phyloP scores from a whole-genome alignment of 2,329 filamentous ascomycete species.

The Daldinia sp. region DNA sequence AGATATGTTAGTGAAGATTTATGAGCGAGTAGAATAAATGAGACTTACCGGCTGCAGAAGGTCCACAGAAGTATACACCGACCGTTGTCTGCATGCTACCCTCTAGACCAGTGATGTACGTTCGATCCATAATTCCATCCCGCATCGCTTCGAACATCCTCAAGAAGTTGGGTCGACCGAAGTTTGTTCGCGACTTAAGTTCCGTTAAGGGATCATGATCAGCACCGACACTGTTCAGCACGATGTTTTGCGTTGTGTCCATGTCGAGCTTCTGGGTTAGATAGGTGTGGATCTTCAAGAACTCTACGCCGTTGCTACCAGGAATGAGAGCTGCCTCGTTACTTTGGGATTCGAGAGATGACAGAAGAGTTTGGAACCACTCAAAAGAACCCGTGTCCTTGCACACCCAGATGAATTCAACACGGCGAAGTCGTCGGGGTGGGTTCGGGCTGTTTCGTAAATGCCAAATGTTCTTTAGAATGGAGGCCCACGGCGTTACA shows the following conservation, averaged over 20 bases:
- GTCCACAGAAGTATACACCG: slow-evolving; percentile 98
- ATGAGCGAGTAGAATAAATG: not conserved
- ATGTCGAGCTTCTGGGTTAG: slow-evolving; percentile 93
- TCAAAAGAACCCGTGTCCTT: slow-evolving; percentile 96
- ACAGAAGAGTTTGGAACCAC: slow-evolving; percentile 97
- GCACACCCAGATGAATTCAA: slow-evolving; percentile 99
- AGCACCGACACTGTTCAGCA: slow-evolving; percentile 92
- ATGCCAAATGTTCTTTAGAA: slow-evolving; percentile 98
- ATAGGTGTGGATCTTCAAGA: slow-evolving; percentile 97
- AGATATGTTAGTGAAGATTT: slow-evolving; percentile 52
- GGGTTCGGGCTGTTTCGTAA: slow-evolving; percentile 90
- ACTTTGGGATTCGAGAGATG: slow-evolving; percentile 89
- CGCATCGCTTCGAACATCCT: slow-evolving; percentile 86
- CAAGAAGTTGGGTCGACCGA: slow-evolving; percentile 90
- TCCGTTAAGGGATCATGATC: slow-evolving; percentile 92
- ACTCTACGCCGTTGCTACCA: slow-evolving; percentile 79
- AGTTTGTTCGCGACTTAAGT: slow-evolving; percentile 89
- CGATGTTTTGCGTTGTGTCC: slow-evolving; percentile 95
- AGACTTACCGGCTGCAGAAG: slow-evolving; percentile 73
- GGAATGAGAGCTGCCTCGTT: slow-evolving; percentile 74
- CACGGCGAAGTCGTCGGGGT: slow-evolving; percentile 86
- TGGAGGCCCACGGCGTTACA: slow-evolving; percentile 87
- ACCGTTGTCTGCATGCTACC: slow-evolving; percentile 83
- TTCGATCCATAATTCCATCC: slow-evolving; percentile 85
- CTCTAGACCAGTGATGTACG: slow-evolving; percentile 86